Conservation (phyloP, 345 rosid species). For the Melastoma malabathricum region DNA sequence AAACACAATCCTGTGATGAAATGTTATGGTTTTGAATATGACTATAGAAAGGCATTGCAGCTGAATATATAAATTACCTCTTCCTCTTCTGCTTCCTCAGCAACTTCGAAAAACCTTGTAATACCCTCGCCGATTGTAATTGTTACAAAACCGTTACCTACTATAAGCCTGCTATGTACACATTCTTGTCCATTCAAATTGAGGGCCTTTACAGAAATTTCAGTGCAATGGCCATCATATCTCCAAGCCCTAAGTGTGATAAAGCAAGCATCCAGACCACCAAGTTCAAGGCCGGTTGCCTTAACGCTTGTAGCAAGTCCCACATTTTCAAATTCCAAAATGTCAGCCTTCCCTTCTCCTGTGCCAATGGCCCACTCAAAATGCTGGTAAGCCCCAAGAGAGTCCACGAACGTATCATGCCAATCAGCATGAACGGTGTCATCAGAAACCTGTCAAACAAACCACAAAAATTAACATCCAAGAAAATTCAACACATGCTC, state of each 20-base stretch:
- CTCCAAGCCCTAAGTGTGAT: constrained; percentile 81
- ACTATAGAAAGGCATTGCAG: neutral
- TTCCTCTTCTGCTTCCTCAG: constrained; percentile 95
- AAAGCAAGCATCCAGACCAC: constrained; percentile 49
- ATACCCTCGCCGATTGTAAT: constrained; percentile 77
- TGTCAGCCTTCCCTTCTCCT: constrained; percentile 74
- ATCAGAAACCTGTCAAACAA: constrained; percentile 48
- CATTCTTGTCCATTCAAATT: constrained; percentile 71
- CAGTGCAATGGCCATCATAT: constrained; percentile 65
- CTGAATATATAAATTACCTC: constrained; percentile 40
- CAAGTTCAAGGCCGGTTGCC: constrained; percentile 58
- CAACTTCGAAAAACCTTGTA: constrained; percentile 77
- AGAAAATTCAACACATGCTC: neutral
- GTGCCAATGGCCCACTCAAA: constrained; percentile 97
- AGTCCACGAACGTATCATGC: constrained; percentile 59
- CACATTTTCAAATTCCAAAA: constrained; percentile 70
- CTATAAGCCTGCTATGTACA: constrained; percentile 81
- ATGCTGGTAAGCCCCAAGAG: constrained; percentile 58
- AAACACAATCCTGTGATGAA: too few species aligned
- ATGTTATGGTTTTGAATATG: too few species aligned
- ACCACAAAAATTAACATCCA: constrained; percentile 5
- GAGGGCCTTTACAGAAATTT: constrained; percentile 81
- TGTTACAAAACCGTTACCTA: constrained; percentile 82
- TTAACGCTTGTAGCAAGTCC: constrained; percentile 52
- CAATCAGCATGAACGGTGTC: constrained; percentile 77